Conservation (phyloP, 371 early-diverging fungal genomes). For the Conidiobolus incongruus region DNA sequence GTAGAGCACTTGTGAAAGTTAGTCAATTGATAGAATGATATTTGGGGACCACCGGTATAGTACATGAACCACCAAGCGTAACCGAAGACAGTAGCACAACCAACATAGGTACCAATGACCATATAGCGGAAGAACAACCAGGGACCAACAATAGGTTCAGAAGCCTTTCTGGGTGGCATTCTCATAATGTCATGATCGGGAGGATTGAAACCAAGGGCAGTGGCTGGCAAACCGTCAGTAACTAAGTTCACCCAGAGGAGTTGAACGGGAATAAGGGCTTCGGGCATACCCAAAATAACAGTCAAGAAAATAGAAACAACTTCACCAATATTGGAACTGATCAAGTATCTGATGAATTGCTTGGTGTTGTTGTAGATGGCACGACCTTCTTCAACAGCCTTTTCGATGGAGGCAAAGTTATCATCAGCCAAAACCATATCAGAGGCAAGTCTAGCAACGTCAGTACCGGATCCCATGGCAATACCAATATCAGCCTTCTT, state of each 20-base stretch:
- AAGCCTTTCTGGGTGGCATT: conserved; percentile 60
- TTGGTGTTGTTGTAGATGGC: conserved; percentile 92
- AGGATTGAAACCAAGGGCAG: conserved; percentile 93
- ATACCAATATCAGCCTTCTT: conserved; percentile 96
- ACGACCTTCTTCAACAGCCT: conserved; percentile 92
- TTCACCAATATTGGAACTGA: conserved; percentile 77
- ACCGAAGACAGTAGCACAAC: conserved; percentile 82
- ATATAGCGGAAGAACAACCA: conserved; percentile 92
- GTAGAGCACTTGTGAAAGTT: conserved; percentile 72
- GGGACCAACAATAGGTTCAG: conserved; percentile 70
- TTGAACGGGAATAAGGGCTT: conserved; percentile 92
- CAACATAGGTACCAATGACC: conserved; percentile 81
- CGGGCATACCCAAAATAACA: conserved; percentile 79
- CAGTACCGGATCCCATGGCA: conserved; percentile 96
- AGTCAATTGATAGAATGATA: conserved; percentile 67
- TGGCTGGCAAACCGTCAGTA: conserved; percentile 93
- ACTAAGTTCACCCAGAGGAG: conserved; percentile 95
- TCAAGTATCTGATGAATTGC: conserved; percentile 86
- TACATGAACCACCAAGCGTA: conserved; percentile 97
- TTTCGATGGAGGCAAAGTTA: conserved; percentile 91
- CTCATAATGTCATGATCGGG: conserved; percentile 88
- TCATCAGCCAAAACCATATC: conserved; percentile 96
- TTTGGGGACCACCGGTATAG: conserved; percentile 62
- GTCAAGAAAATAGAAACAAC: conserved; percentile 78
- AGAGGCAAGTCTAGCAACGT: conserved; percentile 90